Evolutionary conservation across 495 filamentous ascomycete species (phyloP), one percentile per base, ranked within the genome.

Genomic region (Elasticomyces elasticus): DNA sequence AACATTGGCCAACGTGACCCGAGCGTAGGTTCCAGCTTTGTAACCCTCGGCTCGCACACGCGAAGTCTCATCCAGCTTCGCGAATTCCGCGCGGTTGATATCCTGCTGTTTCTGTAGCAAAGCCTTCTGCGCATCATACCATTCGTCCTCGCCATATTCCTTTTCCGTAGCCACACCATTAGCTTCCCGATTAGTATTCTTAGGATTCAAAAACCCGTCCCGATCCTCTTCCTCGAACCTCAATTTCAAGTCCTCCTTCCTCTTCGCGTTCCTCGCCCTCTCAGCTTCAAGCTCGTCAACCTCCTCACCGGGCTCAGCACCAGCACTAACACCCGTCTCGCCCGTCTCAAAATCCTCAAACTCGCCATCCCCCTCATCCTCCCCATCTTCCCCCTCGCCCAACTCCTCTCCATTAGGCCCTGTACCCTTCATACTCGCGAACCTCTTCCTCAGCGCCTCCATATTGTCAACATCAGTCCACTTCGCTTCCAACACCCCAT

Each of bases 111-210:
- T 96, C 67, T 96, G 85, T 55, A 97, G 78, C 61, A 85, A 78
- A 23, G 94, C 89, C 67, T 98, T 98, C 64, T 98, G 94, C 23
- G 86, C 77, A 64, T 97, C 90, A 66, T 97, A 97, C 94, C 94
- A 98, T 40, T 97, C 88, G 62, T 98, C 92, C 69, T 97, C 90
- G 28, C 88, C 94, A 62, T 95, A 97, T 63, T 92, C 80, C 43
- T 79, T 76, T 35, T 88, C 76, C 0, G 77, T 68, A 7, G 41
- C 51, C 15, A 75, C 75, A 17, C 76, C 82, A 26, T 72, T 77
- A 61, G 81, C 79, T 48, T 76, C 67, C 40, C 83, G 77, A 20
- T 80, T 79, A 40, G 81, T 79, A 12, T 86, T 80, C 60, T 88
- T 87, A 62, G 87, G 86, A 62, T 94, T 95, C 22, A 80, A 80